Percentiles rank a stretch among this genome's conserved stretches.
These are phyloP conservation scores for Xylariaceae sp. DNA, from an alignment of 2,329 filamentous ascomycete genomes.

Conservation along the genomic window DNA sequence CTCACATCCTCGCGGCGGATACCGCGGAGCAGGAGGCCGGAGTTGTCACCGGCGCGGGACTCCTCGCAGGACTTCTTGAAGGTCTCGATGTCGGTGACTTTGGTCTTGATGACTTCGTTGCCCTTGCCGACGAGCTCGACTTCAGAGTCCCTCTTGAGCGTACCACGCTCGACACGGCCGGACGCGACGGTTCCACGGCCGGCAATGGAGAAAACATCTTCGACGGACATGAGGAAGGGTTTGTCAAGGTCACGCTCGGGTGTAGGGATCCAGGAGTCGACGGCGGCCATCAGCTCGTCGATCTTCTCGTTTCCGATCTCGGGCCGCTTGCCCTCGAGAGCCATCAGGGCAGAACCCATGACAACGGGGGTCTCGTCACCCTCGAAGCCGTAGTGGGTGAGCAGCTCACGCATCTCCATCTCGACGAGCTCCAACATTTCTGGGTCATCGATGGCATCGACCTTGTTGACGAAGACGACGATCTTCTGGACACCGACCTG, in stretches of 20 bases:
- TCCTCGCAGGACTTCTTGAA: constrained; percentile 99
- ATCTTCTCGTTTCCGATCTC: constrained; percentile 88
- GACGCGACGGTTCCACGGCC: constrained; percentile 96
- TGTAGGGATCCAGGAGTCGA: constrained; percentile 95
- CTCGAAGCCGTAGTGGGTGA: constrained; percentile 90
- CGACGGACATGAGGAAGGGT: constrained; percentile 98
- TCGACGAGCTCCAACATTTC: constrained; percentile 99
- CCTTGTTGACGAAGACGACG: constrained; percentile 99
- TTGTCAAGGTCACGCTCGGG: constrained; percentile 92
- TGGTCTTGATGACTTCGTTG: constrained; percentile 83
- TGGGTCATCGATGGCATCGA: constrained; percentile 93
- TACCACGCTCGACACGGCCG: constrained; percentile 93
- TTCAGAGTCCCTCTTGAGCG: constrained; percentile 88
- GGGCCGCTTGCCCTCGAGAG: constrained; percentile 77
- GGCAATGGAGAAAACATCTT: constrained; percentile 85
- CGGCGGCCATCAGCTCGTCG: constrained; percentile 82
- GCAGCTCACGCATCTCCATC: constrained; percentile 99
- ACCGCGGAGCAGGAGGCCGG: constrained; percentile 91
- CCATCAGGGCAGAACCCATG: constrained; percentile 94
- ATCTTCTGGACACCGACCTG: constrained; percentile 98
- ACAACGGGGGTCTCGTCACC: constrained; percentile 97
- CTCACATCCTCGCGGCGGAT: constrained; percentile 90
- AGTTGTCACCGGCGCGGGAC: constrained; percentile 96
- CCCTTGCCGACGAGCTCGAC: constrained; percentile 93
- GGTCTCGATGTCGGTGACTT: constrained; percentile 99